Evolutionary conservation across 2,329 filamentous ascomycete genomes (phyloP), one percentile per base, ranked within the genome.

Genomic region (Monosporascus sp.): DNA sequence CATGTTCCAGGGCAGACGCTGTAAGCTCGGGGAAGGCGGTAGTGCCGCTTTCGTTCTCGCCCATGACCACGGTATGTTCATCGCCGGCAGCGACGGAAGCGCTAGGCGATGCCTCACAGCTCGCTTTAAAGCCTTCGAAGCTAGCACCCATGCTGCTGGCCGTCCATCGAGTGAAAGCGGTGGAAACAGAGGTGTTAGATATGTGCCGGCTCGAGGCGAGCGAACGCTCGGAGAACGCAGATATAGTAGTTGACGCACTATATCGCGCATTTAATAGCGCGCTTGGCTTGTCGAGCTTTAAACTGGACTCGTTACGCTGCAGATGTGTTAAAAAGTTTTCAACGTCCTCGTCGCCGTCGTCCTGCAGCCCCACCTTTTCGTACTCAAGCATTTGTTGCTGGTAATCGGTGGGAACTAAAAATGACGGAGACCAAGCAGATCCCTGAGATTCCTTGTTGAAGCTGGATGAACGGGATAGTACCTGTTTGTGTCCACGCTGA

Each of bases 361-460:
- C 67, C 48, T 60, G 57, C n/a, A 63, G 56, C 31, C 67, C 62
- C 11, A 61, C 60, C 49, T 58, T 54, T 51, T 75, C 74, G 40
- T 70, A 69, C 14, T 68, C 63, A 41, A 78, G 65, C 72, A 84
- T 78, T 59, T 83, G 75, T 56, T 78, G 74, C 50, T 80, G 76
- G 59, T 78, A 84, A 50, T 87, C 83, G 47, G 72, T 68, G 14
- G 84, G 82, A 51, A 86, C 83, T 49, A 86, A 72, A n/a, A 86
- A 72, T 3, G 80, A 80, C 0, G 84, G 83, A 7, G 83, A 86
- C 37, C 86, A 67, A 43, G 73, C 76, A 62, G 85, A 84, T 15
- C 78, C 80, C 52, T 84, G 78, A 0, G 77, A 78, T 64, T 85
- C 82, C 60, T 78, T 24, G 22, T 24, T 78, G 65, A 81, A 84